Evolutionary conservation across 1,139 yeast species (phyloP).

Genomic region (Meyerozyma sp.): DNA sequence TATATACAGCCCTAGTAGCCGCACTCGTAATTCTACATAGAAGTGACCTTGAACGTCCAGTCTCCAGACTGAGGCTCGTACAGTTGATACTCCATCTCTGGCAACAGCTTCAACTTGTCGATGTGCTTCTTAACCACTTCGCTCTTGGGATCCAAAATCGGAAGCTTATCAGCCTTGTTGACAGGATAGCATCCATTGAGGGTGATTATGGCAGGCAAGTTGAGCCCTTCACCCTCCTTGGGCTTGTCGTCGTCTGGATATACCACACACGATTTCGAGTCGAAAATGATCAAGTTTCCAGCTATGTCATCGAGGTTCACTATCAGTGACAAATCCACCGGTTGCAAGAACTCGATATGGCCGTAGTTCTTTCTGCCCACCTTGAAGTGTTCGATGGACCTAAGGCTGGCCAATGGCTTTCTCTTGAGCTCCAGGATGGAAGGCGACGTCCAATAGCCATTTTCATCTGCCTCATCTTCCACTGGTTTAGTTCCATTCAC

Average conservation of each 20-base stretch:
- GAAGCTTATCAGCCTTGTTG: slow-evolving; percentile 65
- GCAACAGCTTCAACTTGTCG: slow-evolving; percentile 55
- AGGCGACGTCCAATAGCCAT: slow-evolving; percentile 89
- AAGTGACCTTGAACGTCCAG: slow-evolving; percentile 64
- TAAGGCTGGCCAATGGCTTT: slow-evolving; percentile 58
- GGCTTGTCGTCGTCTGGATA: slow-evolving; percentile 76
- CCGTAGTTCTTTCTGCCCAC: slow-evolving; percentile 85
- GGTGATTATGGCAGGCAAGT: slow-evolving; percentile 68
- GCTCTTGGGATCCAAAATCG: slow-evolving; percentile 74
- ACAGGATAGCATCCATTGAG: slow-evolving; percentile 76
- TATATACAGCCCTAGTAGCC: neutral
- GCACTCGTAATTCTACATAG: slow-evolving; percentile 2
- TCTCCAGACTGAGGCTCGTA: slow-evolving; percentile 79
- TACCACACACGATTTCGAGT: slow-evolving; percentile 56
- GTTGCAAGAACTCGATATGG: slow-evolving; percentile 63
- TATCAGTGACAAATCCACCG: slow-evolving; percentile 76
- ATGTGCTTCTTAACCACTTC: slow-evolving; percentile 68
- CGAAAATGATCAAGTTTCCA: slow-evolving; percentile 61
- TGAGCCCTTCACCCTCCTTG: slow-evolving; percentile 72
- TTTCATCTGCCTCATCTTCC: slow-evolving; percentile 36
- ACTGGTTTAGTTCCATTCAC: slow-evolving; percentile 24
- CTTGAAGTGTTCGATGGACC: slow-evolving; percentile 57
- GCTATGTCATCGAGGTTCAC: slow-evolving; percentile 56
- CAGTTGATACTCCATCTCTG: slow-evolving; percentile 59
- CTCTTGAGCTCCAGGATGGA: slow-evolving; percentile 55